Base-by-base conservation (phyloP, 306 rosid genomes). In the Prunus dulcis region DNA sequence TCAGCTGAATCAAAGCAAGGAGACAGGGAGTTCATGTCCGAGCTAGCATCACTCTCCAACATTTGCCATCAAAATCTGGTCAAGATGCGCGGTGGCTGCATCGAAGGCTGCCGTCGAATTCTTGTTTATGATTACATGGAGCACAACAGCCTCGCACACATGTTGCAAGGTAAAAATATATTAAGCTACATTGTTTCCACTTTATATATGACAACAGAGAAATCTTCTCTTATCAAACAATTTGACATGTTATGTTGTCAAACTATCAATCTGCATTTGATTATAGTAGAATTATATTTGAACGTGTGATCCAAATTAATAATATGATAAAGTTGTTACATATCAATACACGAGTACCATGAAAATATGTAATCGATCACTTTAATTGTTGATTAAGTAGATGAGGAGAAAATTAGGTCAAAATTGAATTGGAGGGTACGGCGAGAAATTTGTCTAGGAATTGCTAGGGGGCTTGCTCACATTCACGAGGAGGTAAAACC, bases 401-500 rank as follows among this genome's bases (percentile, higher is more conserved):
- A 74, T 25, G 74, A 80, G 2, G 75, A 53, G 23, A 69, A 82
- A 63, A 46, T 15, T 2, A 73, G 61, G 68, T 43, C 69, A 6
- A 45, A 27, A 69, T 27, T 78, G 58, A 49, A 23, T 11, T 82
- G 86, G 86, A 65, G 55, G 32, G 72, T 5, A 6, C 43, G 86
- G 66, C 46, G 72, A 57, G 74, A 78, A 69, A 53, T 82, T 25
- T 74, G 76, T 27, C 4, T 82, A 15, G 86, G 82, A 64, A 78
- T 82, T 51, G 82, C 82, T 20, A 58, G 51, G 20, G 86, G 82
- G 1, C 74, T 82, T 30, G 55, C 67, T 28, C 62, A 82, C 32
- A 73, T 78, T 60, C 82, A 82, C 49, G 86, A 82, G 50, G 82
- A 82, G 27, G 76, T 82, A 1, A 71, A 64, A 52, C 82, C 86